Evolutionary conservation across 2,329 filamentous ascomycete genomes (phyloP).

Genomic region (Fusarium hainanense): DNA sequence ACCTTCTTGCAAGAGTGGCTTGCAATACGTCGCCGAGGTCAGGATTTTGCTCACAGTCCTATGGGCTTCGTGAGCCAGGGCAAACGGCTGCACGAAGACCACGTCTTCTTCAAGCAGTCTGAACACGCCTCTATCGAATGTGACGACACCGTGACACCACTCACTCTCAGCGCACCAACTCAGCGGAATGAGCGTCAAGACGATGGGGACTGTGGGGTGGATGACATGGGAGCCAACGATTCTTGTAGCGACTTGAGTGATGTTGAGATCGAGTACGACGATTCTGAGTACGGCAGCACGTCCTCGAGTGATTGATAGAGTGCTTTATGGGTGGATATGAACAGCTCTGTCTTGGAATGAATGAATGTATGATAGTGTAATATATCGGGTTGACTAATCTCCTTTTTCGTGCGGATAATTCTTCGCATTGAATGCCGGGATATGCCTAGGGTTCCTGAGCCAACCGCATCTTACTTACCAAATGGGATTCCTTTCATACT

Average conservation of each 20-base stretch:
- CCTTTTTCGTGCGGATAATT: too few relatives aligned
- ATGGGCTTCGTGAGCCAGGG: slow-evolving; percentile 68
- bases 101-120: slow-evolving; percentile 61
- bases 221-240: slow-evolving; percentile 45
- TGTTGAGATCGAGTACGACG: slow-evolving; percentile 42
- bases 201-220: slow-evolving; percentile 39
- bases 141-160: slow-evolving; percentile 7
- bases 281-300: slow-evolving; percentile 40
- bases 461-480: not conserved
- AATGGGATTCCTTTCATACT: not conserved
- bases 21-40: slow-evolving; percentile 62
- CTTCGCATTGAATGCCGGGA: not conserved
- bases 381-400: not conserved
- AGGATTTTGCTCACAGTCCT: slow-evolving; percentile 68
- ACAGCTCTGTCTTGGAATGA: not conserved
- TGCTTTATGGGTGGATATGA: too few relatives aligned
- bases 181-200: slow-evolving; percentile 8
- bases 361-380: not conserved
- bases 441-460: not conserved
- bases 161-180: slow-evolving; percentile 2
- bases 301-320: not conserved
- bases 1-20: slow-evolving; percentile 69
- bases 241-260: slow-evolving; percentile 34
- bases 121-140: not conserved
- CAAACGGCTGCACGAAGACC: slow-evolving; percentile 58